Conservation (phyloP, 225 moss, liverwort and hornwort species). For the Pleurozium schreberi region DNA sequence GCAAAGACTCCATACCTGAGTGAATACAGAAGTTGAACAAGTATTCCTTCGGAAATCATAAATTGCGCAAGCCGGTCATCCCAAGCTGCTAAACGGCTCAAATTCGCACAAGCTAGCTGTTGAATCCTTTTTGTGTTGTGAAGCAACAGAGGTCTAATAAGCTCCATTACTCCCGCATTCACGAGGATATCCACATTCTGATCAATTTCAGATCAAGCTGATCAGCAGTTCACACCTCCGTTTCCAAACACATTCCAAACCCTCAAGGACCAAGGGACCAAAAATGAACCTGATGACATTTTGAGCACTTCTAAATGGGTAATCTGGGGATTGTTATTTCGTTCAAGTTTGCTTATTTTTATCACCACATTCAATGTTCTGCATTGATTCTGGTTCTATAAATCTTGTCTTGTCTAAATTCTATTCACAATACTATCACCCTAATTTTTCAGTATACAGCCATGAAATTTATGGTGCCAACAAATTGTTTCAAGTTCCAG, state of each 20-base stretch:
- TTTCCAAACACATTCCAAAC: background rate
- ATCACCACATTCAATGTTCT: background rate
- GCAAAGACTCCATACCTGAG: constrained; percentile 42
- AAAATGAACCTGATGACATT: background rate
- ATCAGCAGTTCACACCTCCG: background rate
- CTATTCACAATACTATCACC: background rate
- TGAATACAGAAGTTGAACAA: constrained; percentile 66
- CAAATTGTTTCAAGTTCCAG: background rate
- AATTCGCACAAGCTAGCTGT: constrained; percentile 73
- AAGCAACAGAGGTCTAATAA: constrained; percentile 67
- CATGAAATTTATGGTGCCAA: background rate
- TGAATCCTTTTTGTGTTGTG: constrained; percentile 74
- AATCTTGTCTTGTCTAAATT: background rate
- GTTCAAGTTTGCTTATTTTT: background rate
- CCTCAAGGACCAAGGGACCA: background rate
- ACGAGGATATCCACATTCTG: constrained; percentile 76
- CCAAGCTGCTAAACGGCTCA: constrained; percentile 66
- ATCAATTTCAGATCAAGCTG: background rate
- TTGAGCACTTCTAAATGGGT: background rate
- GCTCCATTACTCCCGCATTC: constrained; percentile 72
- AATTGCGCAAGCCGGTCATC: constrained; percentile 70
- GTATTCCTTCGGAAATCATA: constrained; percentile 73
- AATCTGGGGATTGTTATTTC: background rate
- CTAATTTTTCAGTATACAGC: background rate
- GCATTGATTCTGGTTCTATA: background rate